Evolutionary conservation across 164 flowering plant species (phyloP), one percentile per base, ranked within the genome.

Genomic region (Piper betle): DNA sequence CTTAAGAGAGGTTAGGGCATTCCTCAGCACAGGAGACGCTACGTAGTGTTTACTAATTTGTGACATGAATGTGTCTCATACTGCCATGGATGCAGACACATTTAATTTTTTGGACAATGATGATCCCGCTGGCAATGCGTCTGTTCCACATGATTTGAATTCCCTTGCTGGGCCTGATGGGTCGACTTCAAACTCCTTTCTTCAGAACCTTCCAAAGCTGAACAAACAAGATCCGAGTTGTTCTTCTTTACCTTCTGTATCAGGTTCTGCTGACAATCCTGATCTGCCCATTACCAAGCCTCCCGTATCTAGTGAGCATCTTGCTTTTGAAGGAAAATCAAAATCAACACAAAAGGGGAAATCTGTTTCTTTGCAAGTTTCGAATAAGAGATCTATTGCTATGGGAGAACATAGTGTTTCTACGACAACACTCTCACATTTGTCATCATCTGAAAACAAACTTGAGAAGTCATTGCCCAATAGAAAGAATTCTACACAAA

Each of bases 21-120:
- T 77, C 71, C 82, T 86, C 65, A 90, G 91, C 72, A 77, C 77
- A 17, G 99, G 97, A 52, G 97, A 93, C 66, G 96, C 99, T 63
- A 81, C 88, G 92, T 93, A 97, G 99, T 84, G 87, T 73, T 82
- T 93, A 77, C 70, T 93, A 67, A 81, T 90, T n/a, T 81, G 83
- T 74, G 99, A 93, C 72, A 84, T 93, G 97, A 93, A 88, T 75
- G 82, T 93, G 7, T 80, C 90, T 39, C 95, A 82, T 72, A 97
- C 97, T 93, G 97, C 78, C 87, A 84, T 86, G 86, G 95, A 88
- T 59, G 78, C 80, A 62, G 91, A 90, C 59, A 68, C 88, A 15
- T 72, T 77, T 62, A 64, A 66, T 65, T 55, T 73, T 76, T 71
- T 78, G n/a, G 52, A 65, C 48, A 66, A 66, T 62, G 82, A 80